These are phyloP conservation scores for Boletus austroedulis DNA, from an alignment of 1,284 basidiomycete genomes.

Conservation along the genomic window DNA sequence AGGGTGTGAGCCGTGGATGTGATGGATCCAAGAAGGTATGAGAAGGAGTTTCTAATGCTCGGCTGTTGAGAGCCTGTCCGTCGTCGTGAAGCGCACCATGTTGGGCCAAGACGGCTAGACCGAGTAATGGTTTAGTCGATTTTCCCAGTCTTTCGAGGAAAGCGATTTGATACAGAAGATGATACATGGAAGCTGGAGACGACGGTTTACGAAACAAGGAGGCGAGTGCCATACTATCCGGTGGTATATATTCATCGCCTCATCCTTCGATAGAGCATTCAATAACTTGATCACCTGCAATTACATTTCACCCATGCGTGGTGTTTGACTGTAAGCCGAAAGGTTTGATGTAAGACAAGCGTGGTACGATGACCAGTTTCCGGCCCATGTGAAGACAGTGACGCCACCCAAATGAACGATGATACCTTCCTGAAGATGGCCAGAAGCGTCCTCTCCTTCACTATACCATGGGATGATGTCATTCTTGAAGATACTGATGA, in stretches of 20 bases:
- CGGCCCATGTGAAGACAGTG: slow-evolving; percentile 1
- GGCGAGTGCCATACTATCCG: neutral
- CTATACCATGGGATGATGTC: slow-evolving; percentile 6
- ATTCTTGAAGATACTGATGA: slow-evolving; percentile 4
- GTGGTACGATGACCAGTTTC: neutral
- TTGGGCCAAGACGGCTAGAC: neutral
- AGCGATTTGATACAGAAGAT: neutral
- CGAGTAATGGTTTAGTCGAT: neutral
- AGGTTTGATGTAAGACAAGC: slow-evolving; percentile 1
- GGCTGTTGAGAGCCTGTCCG: neutral
- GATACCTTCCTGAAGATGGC: slow-evolving; percentile 2
- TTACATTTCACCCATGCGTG: neutral
- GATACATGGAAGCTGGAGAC: slow-evolving; percentile 2
- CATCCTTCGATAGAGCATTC: neutral
- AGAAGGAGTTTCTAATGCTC: neutral
- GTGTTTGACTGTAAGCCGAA: neutral
- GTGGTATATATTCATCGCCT: neutral
- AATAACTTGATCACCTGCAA: neutral
- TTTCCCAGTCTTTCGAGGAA: neutral
- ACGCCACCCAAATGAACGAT: neutral
- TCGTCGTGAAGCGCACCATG: neutral
- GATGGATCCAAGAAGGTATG: slow-evolving; percentile 1
- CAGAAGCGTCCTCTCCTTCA: neutral
- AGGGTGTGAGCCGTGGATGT: neutral
- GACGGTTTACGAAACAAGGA: neutral